Evolutionary conservation across 192 early-diverging fungal genomes (phyloP).

Genomic region (Rhizophagus clarus): DNA sequence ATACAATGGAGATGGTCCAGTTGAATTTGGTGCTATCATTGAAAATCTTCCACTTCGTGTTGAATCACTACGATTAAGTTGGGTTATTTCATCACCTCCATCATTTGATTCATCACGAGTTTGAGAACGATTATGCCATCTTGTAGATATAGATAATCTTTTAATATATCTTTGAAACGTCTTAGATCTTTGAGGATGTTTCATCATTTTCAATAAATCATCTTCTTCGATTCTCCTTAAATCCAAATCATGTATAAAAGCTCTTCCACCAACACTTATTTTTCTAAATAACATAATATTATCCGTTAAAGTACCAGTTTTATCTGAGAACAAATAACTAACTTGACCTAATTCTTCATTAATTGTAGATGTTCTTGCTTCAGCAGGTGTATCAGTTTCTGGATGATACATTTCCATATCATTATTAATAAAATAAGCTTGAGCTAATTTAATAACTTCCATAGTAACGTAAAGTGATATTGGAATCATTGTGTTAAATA

Average conservation of each 20-base stretch:
- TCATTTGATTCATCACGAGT: slow-evolving; percentile 6
- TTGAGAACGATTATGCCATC: not conserved
- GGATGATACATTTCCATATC: slow-evolving; percentile 81
- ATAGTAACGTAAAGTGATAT: slow-evolving; percentile 89
- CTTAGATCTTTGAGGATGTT: not conserved
- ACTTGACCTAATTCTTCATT: slow-evolving; percentile 90
- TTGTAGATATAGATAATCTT: not conserved
- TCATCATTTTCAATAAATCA: slow-evolving; percentile 27
- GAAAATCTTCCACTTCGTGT: slow-evolving; percentile 16
- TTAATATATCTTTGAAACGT: not conserved
- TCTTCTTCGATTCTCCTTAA: slow-evolving; percentile 41
- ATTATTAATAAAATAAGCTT: slow-evolving; percentile 76
- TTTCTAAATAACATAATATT: slow-evolving; percentile 84
- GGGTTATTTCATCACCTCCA: not conserved
- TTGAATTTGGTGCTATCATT: slow-evolving; percentile 26
- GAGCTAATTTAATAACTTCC: slow-evolving; percentile 78
- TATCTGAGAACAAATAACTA: slow-evolving; percentile 88
- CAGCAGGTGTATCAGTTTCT: slow-evolving; percentile 68
- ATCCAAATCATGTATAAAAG: slow-evolving; percentile 65
- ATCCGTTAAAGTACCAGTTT: slow-evolving; percentile 88
- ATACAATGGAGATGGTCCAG: slow-evolving; percentile 15
- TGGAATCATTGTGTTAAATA: slow-evolving; percentile 86
- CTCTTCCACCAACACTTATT: slow-evolving; percentile 62
- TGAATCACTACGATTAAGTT: slow-evolving; percentile 7
- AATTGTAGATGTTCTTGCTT: slow-evolving; percentile 75